Evolutionary conservation across 176 grass and related monocot genomes (phyloP).

Genomic region (Bromus sterilis): DNA sequence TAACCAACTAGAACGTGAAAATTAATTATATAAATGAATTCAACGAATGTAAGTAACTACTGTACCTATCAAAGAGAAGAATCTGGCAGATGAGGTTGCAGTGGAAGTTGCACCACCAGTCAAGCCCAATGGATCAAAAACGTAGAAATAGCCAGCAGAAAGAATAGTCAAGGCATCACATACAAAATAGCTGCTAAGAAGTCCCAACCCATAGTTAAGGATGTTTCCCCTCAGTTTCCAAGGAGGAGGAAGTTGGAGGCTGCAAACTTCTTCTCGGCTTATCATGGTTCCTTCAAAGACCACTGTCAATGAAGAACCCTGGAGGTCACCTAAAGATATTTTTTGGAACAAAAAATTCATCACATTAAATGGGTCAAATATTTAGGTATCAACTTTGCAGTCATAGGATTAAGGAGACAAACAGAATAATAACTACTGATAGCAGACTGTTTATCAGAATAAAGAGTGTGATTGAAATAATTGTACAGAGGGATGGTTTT

Average conservation of each 20-base stretch:
- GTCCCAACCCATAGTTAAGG: constrained; percentile 86
- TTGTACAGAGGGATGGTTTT: background rate
- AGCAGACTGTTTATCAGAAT: background rate
- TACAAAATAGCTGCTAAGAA: constrained; percentile 90
- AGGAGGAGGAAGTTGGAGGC: constrained; percentile 75
- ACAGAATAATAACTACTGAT: background rate
- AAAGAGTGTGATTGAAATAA: background rate
- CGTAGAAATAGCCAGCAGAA: constrained; percentile 84
- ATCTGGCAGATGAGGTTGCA: constrained; percentile 59
- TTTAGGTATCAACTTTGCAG: background rate
- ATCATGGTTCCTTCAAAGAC: constrained; percentile 84
- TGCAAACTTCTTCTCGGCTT: constrained; percentile 80
- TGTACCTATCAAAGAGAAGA: constrained; percentile 86
- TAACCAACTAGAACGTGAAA: background rate
- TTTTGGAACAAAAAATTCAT: background rate
- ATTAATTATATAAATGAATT: background rate
- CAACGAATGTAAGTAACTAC: background rate
- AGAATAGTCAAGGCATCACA: constrained; percentile 84
- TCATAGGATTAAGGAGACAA: background rate
- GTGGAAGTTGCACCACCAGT: constrained; percentile 42
- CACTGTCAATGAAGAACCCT: constrained; percentile 85
- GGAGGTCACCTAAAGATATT: constrained; percentile 59
- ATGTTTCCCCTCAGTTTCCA: constrained; percentile 87
- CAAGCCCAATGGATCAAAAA: constrained; percentile 94
- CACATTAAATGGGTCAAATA: background rate